Percentiles rank a stretch among this genome's conserved stretches.
Conservation (phyloP, 139 green algal genomes). For the Tetraselmis striata region DNA sequence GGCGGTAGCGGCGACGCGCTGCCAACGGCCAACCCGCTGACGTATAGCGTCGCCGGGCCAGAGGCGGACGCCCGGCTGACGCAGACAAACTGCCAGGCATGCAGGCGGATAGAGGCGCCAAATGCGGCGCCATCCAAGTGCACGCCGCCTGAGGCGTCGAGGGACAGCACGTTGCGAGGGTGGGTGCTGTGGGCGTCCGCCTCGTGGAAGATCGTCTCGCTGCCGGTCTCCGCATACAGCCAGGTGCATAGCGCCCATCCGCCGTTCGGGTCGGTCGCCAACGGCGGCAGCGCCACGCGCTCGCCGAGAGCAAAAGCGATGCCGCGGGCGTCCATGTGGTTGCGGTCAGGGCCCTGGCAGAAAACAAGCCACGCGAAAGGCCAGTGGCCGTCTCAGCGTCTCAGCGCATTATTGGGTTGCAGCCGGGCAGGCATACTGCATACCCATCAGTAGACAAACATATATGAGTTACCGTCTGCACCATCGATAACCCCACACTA, state of each 20-base stretch:
- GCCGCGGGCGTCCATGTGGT: background rate
- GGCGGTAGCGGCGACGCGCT: background rate
- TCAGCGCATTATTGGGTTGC: too few relatives aligned
- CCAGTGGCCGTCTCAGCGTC: too few relatives aligned
- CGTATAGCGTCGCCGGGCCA: constrained; percentile 4
- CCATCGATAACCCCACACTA: too few relatives aligned
- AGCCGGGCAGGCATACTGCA: too few relatives aligned
- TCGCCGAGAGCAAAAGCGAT: constrained; percentile 12
- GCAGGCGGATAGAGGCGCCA: constrained; percentile 5
- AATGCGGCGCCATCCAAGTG: background rate
- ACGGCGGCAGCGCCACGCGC: constrained; percentile 6
- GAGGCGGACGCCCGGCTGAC: background rate
- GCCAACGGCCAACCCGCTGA: background rate
- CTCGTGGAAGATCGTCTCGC: constrained; percentile 9
- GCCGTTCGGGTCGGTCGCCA: background rate
- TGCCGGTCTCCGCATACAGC: constrained; percentile 5
- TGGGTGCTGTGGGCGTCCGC: background rate
- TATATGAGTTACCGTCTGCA: too few relatives aligned
- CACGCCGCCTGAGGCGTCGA: constrained; percentile 5
- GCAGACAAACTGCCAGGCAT: constrained; percentile 23
- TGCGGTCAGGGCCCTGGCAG: constrained; percentile 1
- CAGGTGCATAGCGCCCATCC: constrained; percentile 13
- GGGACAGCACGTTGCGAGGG: constrained; percentile 1
- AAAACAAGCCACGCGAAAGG: too few relatives aligned
- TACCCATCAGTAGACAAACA: too few relatives aligned